Evolutionary conservation across 176 grass and related monocot species (phyloP).

Genomic region (Oryza meridionalis): DNA sequence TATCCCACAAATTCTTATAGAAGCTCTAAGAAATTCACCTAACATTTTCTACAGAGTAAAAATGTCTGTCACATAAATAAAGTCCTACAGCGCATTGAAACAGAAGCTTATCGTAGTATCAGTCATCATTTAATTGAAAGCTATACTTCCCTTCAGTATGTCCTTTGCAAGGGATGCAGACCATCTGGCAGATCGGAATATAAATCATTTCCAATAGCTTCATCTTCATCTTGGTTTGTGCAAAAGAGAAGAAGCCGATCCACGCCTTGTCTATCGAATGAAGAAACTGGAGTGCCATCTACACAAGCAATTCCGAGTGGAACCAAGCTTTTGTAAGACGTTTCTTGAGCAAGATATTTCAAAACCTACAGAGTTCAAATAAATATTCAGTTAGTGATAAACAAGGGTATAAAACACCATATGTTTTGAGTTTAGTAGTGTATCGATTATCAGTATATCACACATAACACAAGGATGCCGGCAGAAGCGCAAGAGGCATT

Average conservation of each 20-base stretch:
- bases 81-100: too few species aligned
- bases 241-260: conserved; percentile 75
- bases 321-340: conserved; percentile 61
- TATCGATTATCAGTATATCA: too few species aligned
- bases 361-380: conserved; percentile 58
- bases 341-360: conserved; percentile 62
- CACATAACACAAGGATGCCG: too few species aligned
- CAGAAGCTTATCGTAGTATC: too few species aligned
- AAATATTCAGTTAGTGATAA: conserved; percentile 17
- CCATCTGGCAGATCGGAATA: conserved; percentile 39
- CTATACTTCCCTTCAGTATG: conserved; percentile 25
- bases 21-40: too few species aligned
- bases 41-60: too few species aligned
- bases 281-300: conserved; percentile 64
- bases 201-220: conserved; percentile 15
- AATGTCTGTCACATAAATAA: too few species aligned
- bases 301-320: conserved; percentile 74
- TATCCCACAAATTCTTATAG: too few species aligned
- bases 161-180: conserved; percentile 49
- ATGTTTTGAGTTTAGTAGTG: background rate
- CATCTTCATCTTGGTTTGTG: conserved; percentile 37
- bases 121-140: too few species aligned
- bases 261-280: conserved; percentile 68
- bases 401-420: background rate
- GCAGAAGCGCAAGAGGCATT: too few species aligned